A percentile compares a stretch with the other conserved stretches of the same genome.
These are phyloP conservation scores for Pichia californica DNA, from an alignment of 805 yeast genomes.

Conservation along the genomic window DNA sequence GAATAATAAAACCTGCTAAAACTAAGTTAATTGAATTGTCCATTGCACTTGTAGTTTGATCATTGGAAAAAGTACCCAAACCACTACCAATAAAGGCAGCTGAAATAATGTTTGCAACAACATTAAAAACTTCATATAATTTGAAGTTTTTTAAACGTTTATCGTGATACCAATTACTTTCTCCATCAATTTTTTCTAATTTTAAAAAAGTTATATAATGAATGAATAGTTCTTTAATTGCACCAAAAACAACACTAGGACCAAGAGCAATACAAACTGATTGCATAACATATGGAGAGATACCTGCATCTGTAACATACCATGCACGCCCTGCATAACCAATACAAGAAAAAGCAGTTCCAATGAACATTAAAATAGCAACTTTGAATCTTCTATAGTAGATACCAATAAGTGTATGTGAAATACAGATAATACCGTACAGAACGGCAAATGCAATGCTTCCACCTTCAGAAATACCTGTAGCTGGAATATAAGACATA, in stretches of 20 bases:
- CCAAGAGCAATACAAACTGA: neutral
- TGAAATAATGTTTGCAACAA: neutral
- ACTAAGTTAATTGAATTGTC: neutral
- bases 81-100: neutral
- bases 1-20: neutral
- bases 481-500: neutral
- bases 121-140: neutral
- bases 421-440: neutral
- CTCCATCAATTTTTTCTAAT: neutral
- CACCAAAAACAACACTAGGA: neutral
- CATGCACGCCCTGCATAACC: constrained; percentile 2
- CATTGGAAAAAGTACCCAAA: neutral
- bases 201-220: neutral
- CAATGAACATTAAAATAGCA: neutral
- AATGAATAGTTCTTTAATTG: neutral
- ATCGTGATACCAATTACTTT: neutral
- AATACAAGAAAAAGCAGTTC: neutral
- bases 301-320: neutral
- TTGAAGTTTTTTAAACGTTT: neutral
- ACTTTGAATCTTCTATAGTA: neutral
- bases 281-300: neutral
- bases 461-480: neutral
- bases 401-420: neutral
- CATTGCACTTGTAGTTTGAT: neutral
- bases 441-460: neutral